Evolutionary conservation across 305 asterid genomes (phyloP), one percentile per base, ranked within the genome.

Genomic region (Solanum hybrid): DNA sequence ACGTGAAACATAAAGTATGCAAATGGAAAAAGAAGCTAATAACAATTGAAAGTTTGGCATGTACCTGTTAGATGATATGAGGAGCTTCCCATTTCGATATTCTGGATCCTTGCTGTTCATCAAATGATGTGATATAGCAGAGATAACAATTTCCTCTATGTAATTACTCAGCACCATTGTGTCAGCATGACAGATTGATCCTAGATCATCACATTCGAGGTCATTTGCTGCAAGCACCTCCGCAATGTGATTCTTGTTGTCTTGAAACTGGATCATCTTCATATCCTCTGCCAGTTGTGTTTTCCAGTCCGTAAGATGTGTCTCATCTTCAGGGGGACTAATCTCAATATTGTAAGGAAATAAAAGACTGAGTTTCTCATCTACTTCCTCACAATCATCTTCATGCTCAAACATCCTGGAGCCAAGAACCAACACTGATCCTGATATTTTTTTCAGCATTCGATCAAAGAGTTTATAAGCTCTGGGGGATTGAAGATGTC

Each of bases 211-310:
- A 91, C 99, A 97, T 76, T 95, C 98, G 35, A 97, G 93, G 94
- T 97, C 98, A 78, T 96, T 97, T 87, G 98, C 99, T 27, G 98
- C 98, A 86, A 97, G 97, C 26, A 97, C 98, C 92, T 97, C 98
- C 60, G 98, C 94, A 75, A 97, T 96, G 90, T 97, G 98, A 88
- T 95, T 97, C 92, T 93, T 96, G 93, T 94, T 97, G 82, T 96
- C 99, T 92, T 94, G 97, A 89, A 93, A 78, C 90, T 95, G 98
- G 73, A 97, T 95, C 95, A 89, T 93, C 91, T 91, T 94, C 95
- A 95, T 95, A 85, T 96, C 98, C 92, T 95, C 97, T 89, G 96
- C 99, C 92, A 97, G 90, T 89, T 96, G 99, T 84, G 94, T 94
- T 94, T 95, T 95, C 99, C 99, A 97, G 93, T 93, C 93, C 64